Base-by-base conservation (phyloP, 805 yeast genomes). In the Cyberlindnera amylophila region DNA sequence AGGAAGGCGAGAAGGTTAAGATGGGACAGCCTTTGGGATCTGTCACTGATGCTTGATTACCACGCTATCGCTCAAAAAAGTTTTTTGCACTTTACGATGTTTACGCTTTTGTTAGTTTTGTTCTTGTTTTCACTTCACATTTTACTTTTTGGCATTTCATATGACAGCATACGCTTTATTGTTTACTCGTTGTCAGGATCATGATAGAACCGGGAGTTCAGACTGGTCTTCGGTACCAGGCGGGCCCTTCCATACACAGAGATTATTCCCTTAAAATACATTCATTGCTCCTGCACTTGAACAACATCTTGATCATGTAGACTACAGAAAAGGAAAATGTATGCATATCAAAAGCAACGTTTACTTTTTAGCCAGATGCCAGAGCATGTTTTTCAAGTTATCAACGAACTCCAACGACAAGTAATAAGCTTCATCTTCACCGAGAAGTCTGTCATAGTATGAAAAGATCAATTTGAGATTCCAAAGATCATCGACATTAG, bases 1-100 rank as follows among this genome's bases (percentile, higher is more conserved):
- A 74, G 36, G 73, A 75, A 13, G 95, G 95, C n/a, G 82, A 88
- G 52, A 74, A 70, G 50, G 89, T 93, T 36, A 79, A 81, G 59
- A 79, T 91, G 79, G 99, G 99, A 11, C 83, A 91, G 66, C 57
- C 75, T 10, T 66, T 90, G 34, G 96, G 96, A 18, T 64, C 50
- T 13, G 52, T 58, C 32, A 12, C 10, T 13, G 30, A 27, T 27
- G 30, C n/a, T 13, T 27, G n/a, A 27, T 12, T 12, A 27, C 15
- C 24, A 16, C 26, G 21, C 26, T 37, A 15, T n/a, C n/a, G 11
- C 16, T n/a, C 8, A 21, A n/a, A 27, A 27, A 27, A 27, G 10
- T 6, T 12, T 27, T 27, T 27, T 27, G 19, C 16, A 33, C 13
- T 39, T 14, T 39, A 39, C 21, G 38, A 39, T 23, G 42, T 32